Evolutionary conservation across 78 protist species (phyloP).

Genomic region (Monocercomonoides exilis): DNA sequence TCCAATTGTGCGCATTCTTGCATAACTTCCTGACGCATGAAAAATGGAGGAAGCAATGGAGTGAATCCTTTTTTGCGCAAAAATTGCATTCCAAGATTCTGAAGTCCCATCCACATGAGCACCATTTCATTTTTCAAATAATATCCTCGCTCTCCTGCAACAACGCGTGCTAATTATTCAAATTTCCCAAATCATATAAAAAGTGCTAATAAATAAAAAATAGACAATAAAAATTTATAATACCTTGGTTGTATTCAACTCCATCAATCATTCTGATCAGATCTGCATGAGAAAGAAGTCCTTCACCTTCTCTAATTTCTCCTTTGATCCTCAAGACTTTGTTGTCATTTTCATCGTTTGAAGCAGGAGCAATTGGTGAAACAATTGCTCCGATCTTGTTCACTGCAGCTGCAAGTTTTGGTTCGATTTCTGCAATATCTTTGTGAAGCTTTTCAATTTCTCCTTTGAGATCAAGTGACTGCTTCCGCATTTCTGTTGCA

Average conservation of each 20-base stretch:
- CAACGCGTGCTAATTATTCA: constrained; percentile 25
- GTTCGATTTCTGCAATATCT: constrained; percentile 26
- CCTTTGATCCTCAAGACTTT: constrained; percentile 28
- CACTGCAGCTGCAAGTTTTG: constrained; percentile 15
- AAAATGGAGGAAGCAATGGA: constrained; percentile 84
- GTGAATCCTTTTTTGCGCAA: constrained; percentile 50
- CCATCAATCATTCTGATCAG: constrained; percentile 39
- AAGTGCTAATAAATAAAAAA: neutral
- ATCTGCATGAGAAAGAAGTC: constrained; percentile 51
- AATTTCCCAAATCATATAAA: too few relatives aligned
- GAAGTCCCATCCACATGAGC: constrained; percentile 75
- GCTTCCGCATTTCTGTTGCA: constrained; percentile 11
- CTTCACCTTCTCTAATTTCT: neutral
- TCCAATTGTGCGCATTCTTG: constrained; percentile 88
- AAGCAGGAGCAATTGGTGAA: constrained; percentile 70
- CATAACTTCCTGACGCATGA: constrained; percentile 84
- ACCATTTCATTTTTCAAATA: constrained; percentile 77
- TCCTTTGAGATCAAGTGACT: neutral
- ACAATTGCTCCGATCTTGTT: constrained; percentile 78
- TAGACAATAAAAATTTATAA: neutral
- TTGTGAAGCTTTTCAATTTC: neutral
- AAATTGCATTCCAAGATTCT: constrained; percentile 64
- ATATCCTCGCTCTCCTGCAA: constrained; percentile 90
- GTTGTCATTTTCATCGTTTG: constrained; percentile 60
- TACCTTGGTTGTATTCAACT: constrained; percentile 51